Conservation (phyloP, 495 filamentous ascomycete species). For the Clavariopsis aquatica region DNA sequence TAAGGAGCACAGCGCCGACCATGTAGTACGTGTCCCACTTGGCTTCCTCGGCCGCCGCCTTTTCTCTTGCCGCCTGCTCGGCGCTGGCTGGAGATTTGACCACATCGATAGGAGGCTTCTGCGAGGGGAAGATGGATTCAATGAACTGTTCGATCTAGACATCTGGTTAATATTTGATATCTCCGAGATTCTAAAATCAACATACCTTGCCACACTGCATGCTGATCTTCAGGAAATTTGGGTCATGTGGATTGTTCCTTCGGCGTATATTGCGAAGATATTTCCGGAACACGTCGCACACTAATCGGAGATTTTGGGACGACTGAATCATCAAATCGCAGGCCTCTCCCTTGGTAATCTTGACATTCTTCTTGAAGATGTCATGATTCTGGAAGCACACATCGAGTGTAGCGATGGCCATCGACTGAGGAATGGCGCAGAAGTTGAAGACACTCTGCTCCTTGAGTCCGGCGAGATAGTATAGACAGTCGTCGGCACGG, state of each 20-base stretch:
- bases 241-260: slow-evolving; percentile 93
- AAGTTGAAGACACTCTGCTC: slow-evolving; percentile 99
- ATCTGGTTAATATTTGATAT: slow-evolving; percentile 30
- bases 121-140: slow-evolving; percentile 85
- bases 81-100: slow-evolving; percentile 45
- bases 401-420: slow-evolving; percentile 95
- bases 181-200: not conserved
- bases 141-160: slow-evolving; percentile 93
- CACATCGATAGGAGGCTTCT: slow-evolving; percentile 50
- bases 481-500: slow-evolving; percentile 90
- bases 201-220: slow-evolving; percentile 83
- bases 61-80: slow-evolving; percentile 52
- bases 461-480: slow-evolving; percentile 92
- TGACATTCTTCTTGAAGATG: slow-evolving; percentile 85
- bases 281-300: slow-evolving; percentile 76
- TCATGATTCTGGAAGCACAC: slow-evolving; percentile 89
- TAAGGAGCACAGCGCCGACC: slow-evolving; percentile 59
- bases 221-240: slow-evolving; percentile 91
- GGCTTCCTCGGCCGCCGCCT: slow-evolving; percentile 53
- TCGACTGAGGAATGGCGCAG: slow-evolving; percentile 93
- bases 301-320: slow-evolving; percentile 78
- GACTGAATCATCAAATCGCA: slow-evolving; percentile 89
- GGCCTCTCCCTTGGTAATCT: slow-evolving; percentile 94
- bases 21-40: slow-evolving; percentile 65
- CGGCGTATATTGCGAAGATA: slow-evolving; percentile 82